Percentiles rank a stretch among this genome's conserved stretches.
Conservation (phyloP, 2,329 filamentous ascomycete genomes). For the Fulvia fulva region DNA sequence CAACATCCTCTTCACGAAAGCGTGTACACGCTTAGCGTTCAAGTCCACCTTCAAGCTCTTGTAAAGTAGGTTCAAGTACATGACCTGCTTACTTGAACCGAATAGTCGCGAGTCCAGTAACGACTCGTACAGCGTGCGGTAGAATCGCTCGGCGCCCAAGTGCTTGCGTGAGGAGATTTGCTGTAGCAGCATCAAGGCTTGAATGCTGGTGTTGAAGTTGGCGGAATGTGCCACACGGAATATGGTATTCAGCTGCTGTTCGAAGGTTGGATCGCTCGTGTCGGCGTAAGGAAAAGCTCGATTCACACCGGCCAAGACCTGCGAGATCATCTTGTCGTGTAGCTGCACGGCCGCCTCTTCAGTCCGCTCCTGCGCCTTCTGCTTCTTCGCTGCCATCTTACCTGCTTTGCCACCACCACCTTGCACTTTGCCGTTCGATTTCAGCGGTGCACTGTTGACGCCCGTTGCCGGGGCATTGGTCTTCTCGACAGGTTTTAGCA, state of each 20-base stretch:
- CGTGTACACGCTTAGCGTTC: constrained; percentile 88
- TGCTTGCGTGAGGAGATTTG: constrained; percentile 80
- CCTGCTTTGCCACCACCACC: constrained; percentile 53
- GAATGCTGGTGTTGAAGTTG: constrained; percentile 98
- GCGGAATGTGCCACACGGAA: constrained; percentile 96
- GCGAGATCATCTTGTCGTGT: constrained; percentile 86
- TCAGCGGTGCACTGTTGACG: constrained; percentile 20
- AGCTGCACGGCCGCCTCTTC: constrained; percentile 54
- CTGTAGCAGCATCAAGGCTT: constrained; percentile 91
- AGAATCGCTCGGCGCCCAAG: constrained; percentile 83
- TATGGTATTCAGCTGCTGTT: constrained; percentile 85
- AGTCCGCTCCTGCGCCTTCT: constrained; percentile 38
- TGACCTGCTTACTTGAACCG: constrained; percentile 86
- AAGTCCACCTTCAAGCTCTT: constrained; percentile 83
- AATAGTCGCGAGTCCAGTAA: constrained; percentile 83
- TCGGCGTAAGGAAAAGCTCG: constrained; percentile 90
- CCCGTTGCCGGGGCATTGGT: constrained; percentile 17
- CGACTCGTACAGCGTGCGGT: constrained; percentile 92
- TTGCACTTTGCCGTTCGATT: constrained; percentile 37
- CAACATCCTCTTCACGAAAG: constrained; percentile 88
- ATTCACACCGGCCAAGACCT: constrained; percentile 89
- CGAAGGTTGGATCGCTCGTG: constrained; percentile 72
- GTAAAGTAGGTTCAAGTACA: constrained; percentile 91
- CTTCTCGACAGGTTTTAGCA: constrained; percentile 63
- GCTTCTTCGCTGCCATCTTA: constrained; percentile 50